Evolutionary conservation across 768 basidiomycete genomes (phyloP).

Genomic region (Rhizopogon vinicolor): DNA sequence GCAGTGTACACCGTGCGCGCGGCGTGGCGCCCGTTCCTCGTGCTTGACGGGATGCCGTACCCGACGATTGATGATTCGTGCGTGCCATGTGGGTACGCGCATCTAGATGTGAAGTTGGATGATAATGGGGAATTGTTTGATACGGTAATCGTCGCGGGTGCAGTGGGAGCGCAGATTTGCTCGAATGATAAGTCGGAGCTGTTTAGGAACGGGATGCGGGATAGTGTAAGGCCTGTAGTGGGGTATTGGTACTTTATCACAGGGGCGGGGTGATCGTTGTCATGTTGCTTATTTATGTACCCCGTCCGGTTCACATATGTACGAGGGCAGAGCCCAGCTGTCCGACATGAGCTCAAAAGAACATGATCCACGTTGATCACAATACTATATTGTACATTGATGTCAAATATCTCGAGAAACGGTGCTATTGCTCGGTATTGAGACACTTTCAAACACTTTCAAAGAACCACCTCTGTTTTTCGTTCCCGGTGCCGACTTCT

Average conservation of each 20-base stretch:
- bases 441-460: no score
- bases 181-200: slow-evolving; percentile 25
- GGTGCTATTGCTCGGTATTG: no score
- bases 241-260: slow-evolving; percentile 28
- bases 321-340: no score
- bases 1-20: slow-evolving; percentile 21
- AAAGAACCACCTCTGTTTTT: no score
- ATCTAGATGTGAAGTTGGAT: slow-evolving; percentile 23
- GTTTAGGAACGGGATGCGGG: slow-evolving; percentile 26
- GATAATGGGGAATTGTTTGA: slow-evolving; percentile 21
- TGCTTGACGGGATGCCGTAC: slow-evolving; percentile 25
- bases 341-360: no score
- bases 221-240: slow-evolving; percentile 25
- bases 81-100: slow-evolving; percentile 25
- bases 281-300: neutral
- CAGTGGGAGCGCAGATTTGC: slow-evolving; percentile 27
- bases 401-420: no score
- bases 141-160: slow-evolving; percentile 26
- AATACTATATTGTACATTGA: no score
- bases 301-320: no score
- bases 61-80: slow-evolving; percentile 22
- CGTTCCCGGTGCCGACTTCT: no score
- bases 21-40: slow-evolving; percentile 14
- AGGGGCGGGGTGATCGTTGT: neutral
- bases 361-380: no score